Evolutionary conservation across 495 filamentous ascomycete species (phyloP), one percentile per base, ranked within the genome.

Genomic region (Podospora tetraspora): DNA sequence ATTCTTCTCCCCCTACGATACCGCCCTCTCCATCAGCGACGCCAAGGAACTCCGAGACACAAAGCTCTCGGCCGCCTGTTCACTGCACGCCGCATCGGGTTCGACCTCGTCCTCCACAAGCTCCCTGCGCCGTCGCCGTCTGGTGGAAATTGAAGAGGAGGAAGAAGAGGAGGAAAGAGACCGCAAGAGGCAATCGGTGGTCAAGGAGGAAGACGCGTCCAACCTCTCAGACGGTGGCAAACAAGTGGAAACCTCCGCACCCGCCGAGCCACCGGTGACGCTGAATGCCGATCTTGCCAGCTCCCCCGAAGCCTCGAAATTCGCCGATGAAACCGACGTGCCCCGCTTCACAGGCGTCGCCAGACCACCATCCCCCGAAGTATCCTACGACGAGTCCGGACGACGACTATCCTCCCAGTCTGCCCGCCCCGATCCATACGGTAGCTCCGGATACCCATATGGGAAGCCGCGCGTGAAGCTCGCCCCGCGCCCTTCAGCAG

Each of bases 61-160:
- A 66, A 89, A 92, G 62, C 86, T 99, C 59, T 93, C 92, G 37
- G 89, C 93, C 19, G 92, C 91, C 64, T 97, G 93, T 78, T 90
- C 92, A 19, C 85, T 97, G 59, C 95, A 99, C 78, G 90, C 93
- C 23, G 92, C 93, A 12, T 91, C 93, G 27, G 90, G 90, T 27
- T 96, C 94, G 11, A 91, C 91, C 60, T 92, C 89, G 32, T 97
- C 93, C 12, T 96, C 93, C 2, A 91, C 88, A 43, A 92, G 89
- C 75, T 96, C 91, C 34, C 82, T 93, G 69, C 89, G 88, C 59
- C 84, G 86, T 78, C 85, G 88, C 67, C 87, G 89, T 69, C 80
- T 98, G 75, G 89, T 92, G 82, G 95, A 95, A 78, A 98, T 97
- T 74, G 89, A 90, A 61, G 95, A 97, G 76, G 95, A 99, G 60